These are phyloP conservation scores for Diutina pseudorugosa DNA, from an alignment of 1,139 yeast species.

Conservation along the genomic window DNA sequence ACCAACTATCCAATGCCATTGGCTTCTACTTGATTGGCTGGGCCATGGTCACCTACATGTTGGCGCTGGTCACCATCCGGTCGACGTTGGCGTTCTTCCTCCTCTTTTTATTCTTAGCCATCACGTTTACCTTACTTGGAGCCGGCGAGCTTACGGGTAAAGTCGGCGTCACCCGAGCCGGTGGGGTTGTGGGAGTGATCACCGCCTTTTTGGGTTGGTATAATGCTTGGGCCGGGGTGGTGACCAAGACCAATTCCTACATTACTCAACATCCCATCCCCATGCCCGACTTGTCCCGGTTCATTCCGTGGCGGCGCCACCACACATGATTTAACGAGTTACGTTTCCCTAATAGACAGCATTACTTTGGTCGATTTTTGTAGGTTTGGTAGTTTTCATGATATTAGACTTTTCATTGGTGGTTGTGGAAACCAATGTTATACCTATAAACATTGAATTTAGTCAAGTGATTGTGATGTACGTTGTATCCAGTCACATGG, in stretches of 20 bases:
- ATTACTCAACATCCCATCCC: slow-evolving; percentile 21
- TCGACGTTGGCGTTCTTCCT: slow-evolving; percentile 50
- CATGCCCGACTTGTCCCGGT: slow-evolving; percentile 12
- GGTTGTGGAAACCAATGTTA: too few relatives aligned
- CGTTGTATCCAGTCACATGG: too few relatives aligned
- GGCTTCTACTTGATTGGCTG: slow-evolving; percentile 58
- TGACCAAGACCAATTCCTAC: slow-evolving; percentile 25
- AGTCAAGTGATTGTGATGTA: too few relatives aligned
- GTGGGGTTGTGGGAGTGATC: slow-evolving; percentile 56
- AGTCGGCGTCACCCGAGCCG: slow-evolving; percentile 43
- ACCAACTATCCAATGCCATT: slow-evolving; percentile 35
- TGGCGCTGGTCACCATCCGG: slow-evolving; percentile 47
- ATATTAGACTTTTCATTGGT: too few relatives aligned
- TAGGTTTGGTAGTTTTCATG: too few relatives aligned
- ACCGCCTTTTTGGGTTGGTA: slow-evolving; percentile 54
- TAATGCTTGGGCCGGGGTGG: slow-evolving; percentile 33
- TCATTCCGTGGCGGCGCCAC: neutral
- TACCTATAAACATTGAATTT: too few relatives aligned
- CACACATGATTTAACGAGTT: too few relatives aligned
- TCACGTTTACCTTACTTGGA: slow-evolving; percentile 45
- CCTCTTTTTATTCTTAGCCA: slow-evolving; percentile 39
- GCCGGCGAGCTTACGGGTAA: slow-evolving; percentile 42
- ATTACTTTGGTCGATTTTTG: too few relatives aligned
- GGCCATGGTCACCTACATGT: slow-evolving; percentile 48
- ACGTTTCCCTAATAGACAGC: too few relatives aligned